Evolutionary conservation across 1,139 yeast genomes (phyloP).

Genomic region (Suzukiozyma palmioleophila): DNA sequence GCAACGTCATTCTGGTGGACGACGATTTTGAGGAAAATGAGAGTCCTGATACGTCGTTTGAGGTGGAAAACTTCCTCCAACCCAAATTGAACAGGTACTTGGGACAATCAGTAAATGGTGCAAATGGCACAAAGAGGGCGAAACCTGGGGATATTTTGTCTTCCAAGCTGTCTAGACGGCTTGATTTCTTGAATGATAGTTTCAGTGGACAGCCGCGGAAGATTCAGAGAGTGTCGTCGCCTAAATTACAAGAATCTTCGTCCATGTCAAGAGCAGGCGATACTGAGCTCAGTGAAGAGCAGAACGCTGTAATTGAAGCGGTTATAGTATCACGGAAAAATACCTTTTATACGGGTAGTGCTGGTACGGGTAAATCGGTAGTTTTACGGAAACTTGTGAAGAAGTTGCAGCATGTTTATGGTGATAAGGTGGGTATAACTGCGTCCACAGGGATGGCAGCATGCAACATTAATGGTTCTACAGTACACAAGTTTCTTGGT

Average conservation of each 20-base stretch:
- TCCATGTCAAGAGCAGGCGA: not conserved
- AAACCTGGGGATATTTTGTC: not conserved
- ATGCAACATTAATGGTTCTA: constrained; percentile 77
- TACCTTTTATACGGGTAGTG: constrained; percentile 74
- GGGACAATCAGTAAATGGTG: not conserved
- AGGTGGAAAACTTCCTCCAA: constrained; percentile 23
- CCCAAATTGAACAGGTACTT: constrained; percentile 15
- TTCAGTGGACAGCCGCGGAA: constrained; percentile 20
- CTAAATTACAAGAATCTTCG: not conserved
- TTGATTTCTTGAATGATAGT: constrained; percentile 7
- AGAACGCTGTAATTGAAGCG: constrained; percentile 58
- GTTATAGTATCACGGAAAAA: constrained; percentile 53
- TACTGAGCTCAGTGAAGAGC: constrained; percentile 51
- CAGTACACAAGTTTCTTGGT: constrained; percentile 75
- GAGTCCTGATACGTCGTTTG: constrained; percentile 28
- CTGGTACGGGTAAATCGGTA: constrained; percentile 85
- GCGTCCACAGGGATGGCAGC: constrained; percentile 95
- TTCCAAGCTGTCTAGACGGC: constrained; percentile 6
- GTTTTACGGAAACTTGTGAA: constrained; percentile 58
- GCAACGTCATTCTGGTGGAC: constrained; percentile 10
- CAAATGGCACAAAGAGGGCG: not conserved
- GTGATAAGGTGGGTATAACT: constrained; percentile 64
- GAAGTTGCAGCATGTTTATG: constrained; percentile 27
- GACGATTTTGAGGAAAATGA: constrained; percentile 25
- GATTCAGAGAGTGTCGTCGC: constrained; percentile 10